A percentile compares a stretch with the other conserved stretches of the same genome.
Evolutionary conservation across 805 yeast genomes (phyloP).

Genomic region (Cyberlindnera galapagoensis): DNA sequence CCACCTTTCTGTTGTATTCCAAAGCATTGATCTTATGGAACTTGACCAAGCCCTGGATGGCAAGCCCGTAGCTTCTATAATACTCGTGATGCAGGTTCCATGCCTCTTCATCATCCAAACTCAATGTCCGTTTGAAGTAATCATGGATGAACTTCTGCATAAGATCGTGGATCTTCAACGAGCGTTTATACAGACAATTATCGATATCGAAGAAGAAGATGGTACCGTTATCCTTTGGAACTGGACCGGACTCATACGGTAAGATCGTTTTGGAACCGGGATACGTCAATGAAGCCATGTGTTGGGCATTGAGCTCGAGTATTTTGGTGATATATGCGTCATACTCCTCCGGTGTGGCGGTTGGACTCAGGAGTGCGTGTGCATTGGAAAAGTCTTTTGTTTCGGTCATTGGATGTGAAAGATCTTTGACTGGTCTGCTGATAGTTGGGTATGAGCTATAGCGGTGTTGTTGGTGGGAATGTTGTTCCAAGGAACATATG

Average conservation of each 20-base stretch:
- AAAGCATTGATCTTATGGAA: slow-evolving; percentile 72
- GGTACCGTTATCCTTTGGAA: slow-evolving; percentile 26
- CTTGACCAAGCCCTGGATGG: slow-evolving; percentile 78
- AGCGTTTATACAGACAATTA: slow-evolving; percentile 77
- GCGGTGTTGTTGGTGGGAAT: too few relatives aligned
- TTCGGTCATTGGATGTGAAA: too few relatives aligned
- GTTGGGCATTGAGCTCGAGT: slow-evolving; percentile 25
- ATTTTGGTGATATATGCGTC: slow-evolving; percentile 12
- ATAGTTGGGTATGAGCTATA: too few relatives aligned
- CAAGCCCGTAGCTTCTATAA: slow-evolving; percentile 84
- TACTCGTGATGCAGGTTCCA: slow-evolving; percentile 61
- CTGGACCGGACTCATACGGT: slow-evolving; percentile 20
- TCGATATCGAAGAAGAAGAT: slow-evolving; percentile 88
- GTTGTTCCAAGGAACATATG: too few relatives aligned
- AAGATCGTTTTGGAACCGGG: slow-evolving; percentile 28
- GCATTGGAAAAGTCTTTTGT: not conserved
- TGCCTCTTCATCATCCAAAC: slow-evolving; percentile 68
- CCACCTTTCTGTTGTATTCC: slow-evolving; percentile 83
- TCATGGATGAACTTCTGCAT: slow-evolving; percentile 84
- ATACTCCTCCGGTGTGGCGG: slow-evolving; percentile 9
- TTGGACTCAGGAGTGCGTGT: slow-evolving; percentile 6
- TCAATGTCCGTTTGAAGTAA: slow-evolving; percentile 63
- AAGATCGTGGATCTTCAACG: slow-evolving; percentile 71
- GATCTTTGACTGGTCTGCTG: too few relatives aligned
- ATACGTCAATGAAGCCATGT: slow-evolving; percentile 27